phyloP scores from a whole-genome alignment of 2,329 filamentous ascomycete genomes.

The Parastagonospora nodorum region DNA sequence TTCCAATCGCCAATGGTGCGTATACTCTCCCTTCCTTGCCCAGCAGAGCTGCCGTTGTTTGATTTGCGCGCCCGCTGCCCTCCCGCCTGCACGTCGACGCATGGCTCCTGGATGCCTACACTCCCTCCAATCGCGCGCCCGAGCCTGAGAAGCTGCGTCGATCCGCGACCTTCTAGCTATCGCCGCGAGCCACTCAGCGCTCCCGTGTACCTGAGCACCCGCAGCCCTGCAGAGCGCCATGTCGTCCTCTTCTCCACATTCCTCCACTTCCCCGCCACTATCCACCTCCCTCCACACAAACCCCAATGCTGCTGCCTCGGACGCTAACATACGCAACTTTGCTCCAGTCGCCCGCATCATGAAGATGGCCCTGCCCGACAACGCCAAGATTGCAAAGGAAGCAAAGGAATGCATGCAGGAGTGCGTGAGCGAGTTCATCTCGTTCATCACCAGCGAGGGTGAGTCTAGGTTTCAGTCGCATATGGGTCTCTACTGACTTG shows the following conservation, averaged over 20 bases:
- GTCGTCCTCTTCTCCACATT: slow-evolving; percentile 51
- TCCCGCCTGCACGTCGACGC: slow-evolving; percentile 45
- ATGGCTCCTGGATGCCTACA: slow-evolving; percentile 50
- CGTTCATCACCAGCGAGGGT: slow-evolving; percentile 99
- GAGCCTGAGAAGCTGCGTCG: slow-evolving; percentile 48
- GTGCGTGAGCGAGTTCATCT: slow-evolving; percentile 99
- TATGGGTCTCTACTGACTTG: neutral
- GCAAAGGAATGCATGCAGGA: slow-evolving; percentile 99
- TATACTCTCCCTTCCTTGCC: slow-evolving; percentile 48
- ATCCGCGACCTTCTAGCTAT: slow-evolving; percentile 49
- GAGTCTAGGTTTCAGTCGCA: slow-evolving; percentile 47
- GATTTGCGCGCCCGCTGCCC: slow-evolving; percentile 43
- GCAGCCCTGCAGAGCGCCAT: slow-evolving; percentile 50
- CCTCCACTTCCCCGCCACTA: slow-evolving; percentile 42
- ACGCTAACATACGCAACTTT: slow-evolving; percentile 95
- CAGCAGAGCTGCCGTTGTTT: slow-evolving; percentile 36
- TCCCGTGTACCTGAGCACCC: slow-evolving; percentile 38
- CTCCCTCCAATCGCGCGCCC: slow-evolving; percentile 55
- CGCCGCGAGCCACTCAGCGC: slow-evolving; percentile 25
- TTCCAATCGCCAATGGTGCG: slow-evolving; percentile 99
- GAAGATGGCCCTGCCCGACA: slow-evolving; percentile 96
- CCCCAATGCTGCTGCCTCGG: slow-evolving; percentile 56
- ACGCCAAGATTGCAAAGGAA: slow-evolving; percentile 98
- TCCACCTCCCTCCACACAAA: slow-evolving; percentile 29
- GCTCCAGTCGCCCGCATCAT: slow-evolving; percentile 97